Evolutionary conservation across 2,329 filamentous ascomycete species (phyloP), one percentile per base, ranked within the genome.

Genomic region (Ophiocordyceps robertsii): DNA sequence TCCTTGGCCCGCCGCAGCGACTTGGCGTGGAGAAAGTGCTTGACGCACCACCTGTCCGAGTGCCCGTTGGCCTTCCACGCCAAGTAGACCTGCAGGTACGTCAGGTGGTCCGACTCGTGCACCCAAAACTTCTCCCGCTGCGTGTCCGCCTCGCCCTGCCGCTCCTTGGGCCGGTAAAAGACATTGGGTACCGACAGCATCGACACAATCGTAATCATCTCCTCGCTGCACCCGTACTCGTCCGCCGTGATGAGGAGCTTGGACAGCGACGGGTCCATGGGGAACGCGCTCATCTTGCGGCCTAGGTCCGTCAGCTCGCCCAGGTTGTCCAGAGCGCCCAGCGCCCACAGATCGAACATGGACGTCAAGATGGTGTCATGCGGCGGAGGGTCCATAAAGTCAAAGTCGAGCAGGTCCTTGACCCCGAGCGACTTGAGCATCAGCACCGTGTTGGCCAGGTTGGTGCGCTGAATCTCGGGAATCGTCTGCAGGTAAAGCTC

Each of bases 71-170:
- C 73, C 62, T 84, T 87, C 92, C 92, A 98, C 57, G 95, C 90
- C 8, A 82, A 82, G 64, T 94, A 98, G 1, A 98, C 92, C 56
- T 96, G 89, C 3, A 98, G 76, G 37, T 95, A 84, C 0, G 92
- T 98, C 35, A 98, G 69, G 59, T 98, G 92, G 59, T 98, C 92
- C 2, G 88, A 95, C 63, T 98, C 92, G 27, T 92, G 88, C 8
- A 98, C 92, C 65, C 95, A 96, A 63, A 98, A 98, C 61, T 96
- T 96, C 60, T 98, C 92, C 27, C 90, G 80, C 30, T 92, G 89
- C 1, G 89, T 81, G 55, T 98, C 92, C 6, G 90, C 92, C 66
- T 98, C 92, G 57, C 98, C 92, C 55, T 95, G 84, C 1, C 92
- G 82, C 62, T 98, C 93, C 59, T 94, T 95, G 3, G 92, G 92